phyloP scores from a whole-genome alignment of 257 asterid species.

The Gentiana straminea region DNA sequence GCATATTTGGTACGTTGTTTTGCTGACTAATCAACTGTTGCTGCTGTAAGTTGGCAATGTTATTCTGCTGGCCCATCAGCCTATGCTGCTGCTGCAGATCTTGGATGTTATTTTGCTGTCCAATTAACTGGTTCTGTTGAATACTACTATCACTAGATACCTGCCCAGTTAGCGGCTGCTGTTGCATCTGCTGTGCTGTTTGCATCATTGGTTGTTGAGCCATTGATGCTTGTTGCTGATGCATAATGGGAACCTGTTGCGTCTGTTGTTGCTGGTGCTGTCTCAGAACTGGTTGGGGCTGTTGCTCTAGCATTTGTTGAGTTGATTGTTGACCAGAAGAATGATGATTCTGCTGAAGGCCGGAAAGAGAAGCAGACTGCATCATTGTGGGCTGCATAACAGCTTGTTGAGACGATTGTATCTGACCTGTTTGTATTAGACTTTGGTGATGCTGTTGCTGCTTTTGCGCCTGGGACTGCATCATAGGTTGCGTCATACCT shows the following conservation, averaged over 20 bases:
- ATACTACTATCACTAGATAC: slow-evolving; percentile 54
- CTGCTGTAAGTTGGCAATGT: slow-evolving; percentile 56
- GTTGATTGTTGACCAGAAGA: slow-evolving; percentile 58
- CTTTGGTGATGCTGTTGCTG: slow-evolving; percentile 44
- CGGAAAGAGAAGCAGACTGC: slow-evolving; percentile 58
- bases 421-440: slow-evolving; percentile 57
- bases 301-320: slow-evolving; percentile 81
- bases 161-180: slow-evolving; percentile 50
- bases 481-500: slow-evolving; percentile 43
- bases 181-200: slow-evolving; percentile 58
- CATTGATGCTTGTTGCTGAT: slow-evolving; percentile 50
- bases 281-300: slow-evolving; percentile 70
- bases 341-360: slow-evolving; percentile 73
- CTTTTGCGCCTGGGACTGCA: slow-evolving; percentile 67
- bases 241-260: slow-evolving; percentile 40
- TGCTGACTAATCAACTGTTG: slow-evolving; percentile 73
- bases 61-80: slow-evolving; percentile 71
- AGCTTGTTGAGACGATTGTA: slow-evolving; percentile 81
- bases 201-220: slow-evolving; percentile 51
- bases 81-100: slow-evolving; percentile 74
- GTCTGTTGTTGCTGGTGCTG: slow-evolving; percentile 57
- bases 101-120: slow-evolving; percentile 56
- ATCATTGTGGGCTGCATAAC: slow-evolving; percentile 67
- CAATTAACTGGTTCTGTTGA: slow-evolving; percentile 68
- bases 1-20: slow-evolving; percentile 57